Evolutionary conservation across 2,329 filamentous ascomycete genomes (phyloP).

Genomic region (Leptographium lundbergii): DNA sequence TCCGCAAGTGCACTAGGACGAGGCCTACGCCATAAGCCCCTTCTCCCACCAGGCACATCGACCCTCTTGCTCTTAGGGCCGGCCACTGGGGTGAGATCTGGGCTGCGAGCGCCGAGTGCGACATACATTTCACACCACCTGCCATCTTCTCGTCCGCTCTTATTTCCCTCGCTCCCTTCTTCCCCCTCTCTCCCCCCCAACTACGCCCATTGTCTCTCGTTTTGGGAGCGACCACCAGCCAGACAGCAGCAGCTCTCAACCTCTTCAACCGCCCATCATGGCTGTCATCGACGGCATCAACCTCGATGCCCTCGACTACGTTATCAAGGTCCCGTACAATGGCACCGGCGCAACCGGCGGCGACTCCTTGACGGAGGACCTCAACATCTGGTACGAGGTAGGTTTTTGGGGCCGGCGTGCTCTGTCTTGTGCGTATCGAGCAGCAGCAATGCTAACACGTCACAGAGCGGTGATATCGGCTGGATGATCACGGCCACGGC

Average conservation of each 20-base stretch:
- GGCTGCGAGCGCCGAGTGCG: not conserved
- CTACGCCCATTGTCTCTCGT: not conserved
- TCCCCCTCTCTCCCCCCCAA: not conserved
- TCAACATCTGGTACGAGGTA: conserved; percentile 71
- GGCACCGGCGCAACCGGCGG: conserved; percentile 52
- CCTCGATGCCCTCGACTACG: conserved; percentile 31
- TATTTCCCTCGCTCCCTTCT: not conserved
- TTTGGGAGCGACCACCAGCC: not conserved
- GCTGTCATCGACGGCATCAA: conserved; percentile 24
- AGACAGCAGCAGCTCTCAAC: not conserved
- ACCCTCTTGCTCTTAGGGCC: too few relatives aligned
- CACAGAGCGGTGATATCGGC: conserved; percentile 68
- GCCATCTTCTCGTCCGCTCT: not conserved
- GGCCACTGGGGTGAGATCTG: not conserved
- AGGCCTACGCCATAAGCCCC: not conserved
- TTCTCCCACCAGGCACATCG: too few relatives aligned
- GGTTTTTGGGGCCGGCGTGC: conserved; percentile 13
- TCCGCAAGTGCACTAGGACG: not conserved
- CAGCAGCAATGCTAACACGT: conserved; percentile 13
- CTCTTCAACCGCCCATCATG: conserved; percentile 15
- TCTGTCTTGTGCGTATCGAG: conserved; percentile 11
- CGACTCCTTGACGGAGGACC: conserved; percentile 51
- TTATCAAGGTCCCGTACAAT: conserved; percentile 46
- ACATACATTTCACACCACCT: not conserved
- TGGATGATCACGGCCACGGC: conserved; percentile 76